Evolutionary conservation across 306 rosid genomes (phyloP), one percentile per base, ranked within the genome.

Genomic region (Fagus sylvatica): DNA sequence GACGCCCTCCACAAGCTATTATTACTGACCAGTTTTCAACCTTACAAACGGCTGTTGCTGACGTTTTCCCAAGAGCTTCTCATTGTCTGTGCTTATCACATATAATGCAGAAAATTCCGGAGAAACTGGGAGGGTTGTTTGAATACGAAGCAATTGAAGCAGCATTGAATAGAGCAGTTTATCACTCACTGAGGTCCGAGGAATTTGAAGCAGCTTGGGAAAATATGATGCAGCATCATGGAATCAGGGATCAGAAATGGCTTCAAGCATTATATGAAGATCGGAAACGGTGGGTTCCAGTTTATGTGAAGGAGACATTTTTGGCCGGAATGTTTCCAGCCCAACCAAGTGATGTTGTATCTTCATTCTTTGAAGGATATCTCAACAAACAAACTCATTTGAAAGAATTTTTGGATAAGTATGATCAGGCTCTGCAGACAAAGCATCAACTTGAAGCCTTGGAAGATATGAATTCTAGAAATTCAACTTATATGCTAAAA

Each of bases 51-150:
- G 89, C 75, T 76, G 79, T 87, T 76, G 83, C 90, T 43, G 91
- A 92, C 56, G 97, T 92, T 76, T 88, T 92, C 71, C 94, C 94
- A 11, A 85, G 94, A 85, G 88, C 93, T 77, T 85, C 88, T 64
- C 94, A 84, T 71, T 92, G 89, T 71, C 79, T 90, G 54, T 88
- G 82, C 80, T 68, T 84, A 36, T 84, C 84, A 13, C 74, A 76
- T 70, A 81, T 92, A 65, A 87, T 90, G 88, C 85, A 76, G 46
- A 84, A 81, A 37, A 42, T 87, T 79, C 87, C 93, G 11, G 88
- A 88, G 76, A 84, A 80, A 69, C 82, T 90, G 74, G 88, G 90
- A 72, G 84, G 78, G 6, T 74, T 80, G 34, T 57, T 53, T 6
- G 89, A 85, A 66, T 84, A 77, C 67, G 91, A 86, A 74, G 89